Base-by-base conservation (phyloP, 2,329 filamentous ascomycete species). In the Hymenotorrendiella dingleyae region DNA sequence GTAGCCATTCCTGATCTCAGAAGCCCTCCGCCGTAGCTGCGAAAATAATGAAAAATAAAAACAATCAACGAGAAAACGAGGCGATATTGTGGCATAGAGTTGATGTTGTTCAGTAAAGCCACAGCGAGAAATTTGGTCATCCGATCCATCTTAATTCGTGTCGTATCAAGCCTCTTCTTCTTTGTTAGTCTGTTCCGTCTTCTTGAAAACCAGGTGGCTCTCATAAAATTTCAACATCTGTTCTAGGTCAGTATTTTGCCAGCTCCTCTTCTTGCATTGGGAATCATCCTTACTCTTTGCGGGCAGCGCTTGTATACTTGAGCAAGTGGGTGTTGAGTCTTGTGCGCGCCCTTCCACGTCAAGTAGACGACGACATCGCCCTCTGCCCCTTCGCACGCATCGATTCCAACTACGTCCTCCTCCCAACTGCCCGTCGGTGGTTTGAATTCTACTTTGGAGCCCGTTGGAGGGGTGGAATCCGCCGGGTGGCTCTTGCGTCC, bases 341-440 rank as follows among this genome's bases (percentile, higher is more conserved):
- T 89, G 36, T 77, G 70, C 7, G 79, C 80, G 47, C 83, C 80
- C 54, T 80, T 82, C 86, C 86, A 91, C 10, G 78, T 77, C 23
- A 90, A 65, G 53, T 82, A 87, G 1, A 84, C 84, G 23, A 79
- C 71, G 11, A 86, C 68, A 46, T 72, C 73, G 14, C 72, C 74
- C 20, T 74, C 68, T 37, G 75, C 73, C 52, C 87, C 80, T 54
- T 87, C 77, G 44, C 84, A 83, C 0, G 82, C 84, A 52, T 89
- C 84, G 23, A 93, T 80, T 1, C 70, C 69, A 16, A 75, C 71
- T 19, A 91, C 77, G 2, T 85, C 72, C 9, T 87, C 77, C 52
- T 93, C 86, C 86, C 86, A 93, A 23, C 74, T 81, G 6, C 86
- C 86, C 2, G 74, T 70, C 0, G 86, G 86, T 2, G 83, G 82